Evolutionary conservation across 2,329 filamentous ascomycete genomes (phyloP).

Genomic region (Podosphaera fusca): DNA sequence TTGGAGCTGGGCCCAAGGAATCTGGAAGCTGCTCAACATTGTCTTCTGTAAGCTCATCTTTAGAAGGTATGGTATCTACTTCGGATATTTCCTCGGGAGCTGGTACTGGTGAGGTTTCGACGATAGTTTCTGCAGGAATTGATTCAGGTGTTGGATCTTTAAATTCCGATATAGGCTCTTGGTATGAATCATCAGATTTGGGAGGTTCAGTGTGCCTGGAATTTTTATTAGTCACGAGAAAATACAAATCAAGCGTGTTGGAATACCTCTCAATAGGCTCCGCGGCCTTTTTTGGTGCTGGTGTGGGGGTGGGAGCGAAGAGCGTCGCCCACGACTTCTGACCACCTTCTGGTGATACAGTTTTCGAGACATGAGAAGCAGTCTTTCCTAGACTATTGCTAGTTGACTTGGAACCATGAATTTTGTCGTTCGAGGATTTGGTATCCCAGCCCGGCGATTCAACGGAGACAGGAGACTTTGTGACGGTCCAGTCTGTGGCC

Average conservation of each 20-base stretch:
- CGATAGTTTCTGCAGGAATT: slow-evolving; percentile 19
- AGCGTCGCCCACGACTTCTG: slow-evolving; percentile 56
- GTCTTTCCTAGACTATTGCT: slow-evolving; percentile 13
- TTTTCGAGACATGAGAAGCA: slow-evolving; percentile 16
- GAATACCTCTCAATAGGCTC: slow-evolving; percentile 18
- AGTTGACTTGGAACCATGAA: slow-evolving; percentile 5
- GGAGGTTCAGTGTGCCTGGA: slow-evolving; percentile 11
- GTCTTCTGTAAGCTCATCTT: slow-evolving; percentile 68
- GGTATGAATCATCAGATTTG: slow-evolving; percentile 24
- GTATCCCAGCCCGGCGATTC: slow-evolving; percentile 19
- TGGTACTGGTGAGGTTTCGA: slow-evolving; percentile 15
- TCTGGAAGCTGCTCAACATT: slow-evolving; percentile 86
- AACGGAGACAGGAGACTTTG: slow-evolving; percentile 25
- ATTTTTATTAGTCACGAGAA: slow-evolving; percentile 5
- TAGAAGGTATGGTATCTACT: slow-evolving; percentile 39
- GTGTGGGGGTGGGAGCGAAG: slow-evolving; percentile 30
- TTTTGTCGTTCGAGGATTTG: slow-evolving; percentile 17
- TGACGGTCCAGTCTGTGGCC: slow-evolving; percentile 44
- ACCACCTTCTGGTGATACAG: slow-evolving; percentile 18
- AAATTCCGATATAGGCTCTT: slow-evolving; percentile 21
- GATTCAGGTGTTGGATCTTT: slow-evolving; percentile 15
- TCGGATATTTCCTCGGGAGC: slow-evolving; percentile 18
- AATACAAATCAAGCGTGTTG: slow-evolving; percentile 5
- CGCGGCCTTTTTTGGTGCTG: slow-evolving; percentile 25
- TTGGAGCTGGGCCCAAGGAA: slow-evolving; percentile 50